Evolutionary conservation across 164 flowering plant species (phyloP), one percentile per base, ranked within the genome.

Genomic region (Chimonanthus salicifolius): DNA sequence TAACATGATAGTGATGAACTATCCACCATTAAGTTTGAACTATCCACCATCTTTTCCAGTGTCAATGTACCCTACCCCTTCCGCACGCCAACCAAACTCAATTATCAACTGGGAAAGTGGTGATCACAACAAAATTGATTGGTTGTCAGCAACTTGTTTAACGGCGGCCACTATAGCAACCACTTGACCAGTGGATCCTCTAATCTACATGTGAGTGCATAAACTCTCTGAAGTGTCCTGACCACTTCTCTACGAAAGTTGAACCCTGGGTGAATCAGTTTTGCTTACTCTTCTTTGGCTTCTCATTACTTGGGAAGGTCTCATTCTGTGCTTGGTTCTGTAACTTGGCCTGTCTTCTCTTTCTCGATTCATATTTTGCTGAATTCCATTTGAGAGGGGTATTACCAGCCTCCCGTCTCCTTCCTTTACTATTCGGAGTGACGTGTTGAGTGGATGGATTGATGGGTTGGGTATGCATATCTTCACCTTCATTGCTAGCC

Each of bases 321-420:
- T 16, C 68, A 49, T 7, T 16, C 2, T 45, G n/a, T 62, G 46
- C 18, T 18, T 58, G 49, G 6, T 63, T 16, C 9, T 33, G 15
- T 66, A 66, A 45, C 48, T 9, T 66, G 47, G 44, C 49, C 47
- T 33, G 44, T 66, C 49, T 66, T 72, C 66, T 48, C 64, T 71
- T 71, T n/a, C 73, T 60, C 49, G 64, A 62, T 47, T 64, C 46
- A 62, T 48, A 21, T 46, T 20, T 62, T 7, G 74, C 45, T 2
- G 68, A 62, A 63, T 64, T 63, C 51, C 74, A 49, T 21, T 45
- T 33, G 33, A 33, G 60, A 10, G 60, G 43, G 49, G 49, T 47
- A 62, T 11, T 72, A 8, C 46, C 51, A 10, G 33, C 68, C 45
- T 15, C 47, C 49, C 11, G 16, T 43, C 46, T 66, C 48, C 49